Base-by-base conservation (phyloP, 495 filamentous ascomycete species). In the Xylaria bambusicola region DNA sequence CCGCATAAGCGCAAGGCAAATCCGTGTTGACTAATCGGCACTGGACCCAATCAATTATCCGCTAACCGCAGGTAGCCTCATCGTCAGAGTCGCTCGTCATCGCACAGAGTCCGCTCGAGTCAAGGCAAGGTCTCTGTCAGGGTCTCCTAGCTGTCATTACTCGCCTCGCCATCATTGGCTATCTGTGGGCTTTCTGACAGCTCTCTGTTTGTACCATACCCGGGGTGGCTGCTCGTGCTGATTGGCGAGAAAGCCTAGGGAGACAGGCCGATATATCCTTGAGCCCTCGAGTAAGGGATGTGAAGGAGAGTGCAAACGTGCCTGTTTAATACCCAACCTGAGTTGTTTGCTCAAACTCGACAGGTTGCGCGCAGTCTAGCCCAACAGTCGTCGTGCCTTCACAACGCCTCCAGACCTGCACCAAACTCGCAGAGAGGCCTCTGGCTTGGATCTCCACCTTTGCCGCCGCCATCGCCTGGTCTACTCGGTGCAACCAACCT, bases 21-120 rank as follows among this genome's bases (percentile, higher is more conserved):
- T 17, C 46, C 46, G 35, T 31, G 46, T 44, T 29, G 20, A 52
- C n/a, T 31, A 20, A 24, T 31, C 18, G 27, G 18, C 27, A 23
- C 47, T 15, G 9, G 48, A 26, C 23, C 46, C 33, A 26, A 23
- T 45, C 33, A 33, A 44, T 33, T n/a, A 7, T 38, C 36, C 23
- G 20, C 24, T 33, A 36, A 51, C 56, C 36, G 35, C 56, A 58
- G 29, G 29, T 35, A 51, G 46, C 45, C 56, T 58, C 56, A 52
- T 23, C 47, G 56, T 21, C 38, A 17, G 20, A 23, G 47, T 41
- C 23, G 50, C 20, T 27, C 40, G 40, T 56, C 18, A 2, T 36
- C 31, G 33, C 24, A 9, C 6, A 21, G 42, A 44, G 31, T 48
- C 26, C 6, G 42, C 42, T 13, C 29, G 36, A 45, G 9, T 17